Conservation (phyloP, 768 basidiomycete species). For the Jaapia argillacea region DNA sequence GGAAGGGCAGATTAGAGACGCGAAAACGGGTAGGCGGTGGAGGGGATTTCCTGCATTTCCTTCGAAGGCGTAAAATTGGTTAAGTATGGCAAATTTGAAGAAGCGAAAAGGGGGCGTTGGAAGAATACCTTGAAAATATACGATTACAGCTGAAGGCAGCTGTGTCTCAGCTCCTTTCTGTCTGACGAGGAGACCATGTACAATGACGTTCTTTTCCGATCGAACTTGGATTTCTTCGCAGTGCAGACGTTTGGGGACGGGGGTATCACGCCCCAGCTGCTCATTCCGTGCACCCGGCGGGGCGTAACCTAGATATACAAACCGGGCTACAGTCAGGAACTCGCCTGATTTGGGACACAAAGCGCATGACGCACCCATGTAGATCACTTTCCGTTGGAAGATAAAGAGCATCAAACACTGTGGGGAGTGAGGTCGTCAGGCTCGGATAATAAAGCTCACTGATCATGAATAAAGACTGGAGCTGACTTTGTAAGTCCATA, state of each 20-base stretch:
- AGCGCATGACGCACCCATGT: slow-evolving; percentile 35
- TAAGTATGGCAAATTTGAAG: neutral
- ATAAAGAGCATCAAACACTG: slow-evolving; percentile 37
- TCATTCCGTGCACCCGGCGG: slow-evolving; percentile 31
- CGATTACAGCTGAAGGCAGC: slow-evolving; percentile 18
- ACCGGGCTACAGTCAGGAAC: no score
- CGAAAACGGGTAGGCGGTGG: slow-evolving; percentile 33
- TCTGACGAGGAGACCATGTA: slow-evolving; percentile 18
- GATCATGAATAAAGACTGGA: no score
- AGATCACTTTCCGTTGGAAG: slow-evolving; percentile 41
- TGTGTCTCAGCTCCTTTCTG: slow-evolving; percentile 2
- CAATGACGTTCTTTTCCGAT: slow-evolving; percentile 9
- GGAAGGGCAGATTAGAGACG: no score
- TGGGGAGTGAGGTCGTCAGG: neutral
- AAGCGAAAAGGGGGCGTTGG: neutral
- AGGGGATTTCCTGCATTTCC: slow-evolving; percentile 45
- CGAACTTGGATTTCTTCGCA: slow-evolving; percentile 18
- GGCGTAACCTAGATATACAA: slow-evolving; percentile 21
- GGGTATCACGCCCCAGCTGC: slow-evolving; percentile 14
- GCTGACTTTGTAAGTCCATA: slow-evolving; percentile 38
- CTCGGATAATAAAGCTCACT: neutral
- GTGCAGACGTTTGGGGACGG: slow-evolving; percentile 14
- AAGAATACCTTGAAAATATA: slow-evolving; percentile 27
- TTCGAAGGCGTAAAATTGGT: slow-evolving; percentile 4
- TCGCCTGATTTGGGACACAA: no score